Evolutionary conservation across 2,329 filamentous ascomycete genomes (phyloP).

Genomic region (Sporothrix curviconia): DNA sequence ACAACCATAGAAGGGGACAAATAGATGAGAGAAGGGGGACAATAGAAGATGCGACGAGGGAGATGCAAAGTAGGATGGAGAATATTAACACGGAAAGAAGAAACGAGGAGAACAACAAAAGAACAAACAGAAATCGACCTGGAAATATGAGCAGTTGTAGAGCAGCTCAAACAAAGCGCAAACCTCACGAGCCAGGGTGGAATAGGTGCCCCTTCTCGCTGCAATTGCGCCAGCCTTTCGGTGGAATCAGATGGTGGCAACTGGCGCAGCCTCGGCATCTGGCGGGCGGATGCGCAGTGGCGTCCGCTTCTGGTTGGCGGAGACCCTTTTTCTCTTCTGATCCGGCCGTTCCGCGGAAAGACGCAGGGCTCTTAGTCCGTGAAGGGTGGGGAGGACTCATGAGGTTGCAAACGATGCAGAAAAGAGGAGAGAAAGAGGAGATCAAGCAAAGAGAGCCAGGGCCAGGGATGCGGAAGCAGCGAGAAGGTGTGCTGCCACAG

Average conservation of each 20-base stretch:
- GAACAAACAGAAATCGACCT: background rate
- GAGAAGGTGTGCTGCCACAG: too few species aligned
- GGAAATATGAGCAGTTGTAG: background rate
- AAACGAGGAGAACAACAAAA: too few species aligned
- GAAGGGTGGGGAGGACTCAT: too few species aligned
- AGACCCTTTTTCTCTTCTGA: background rate
- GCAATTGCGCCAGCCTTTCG: too few species aligned
- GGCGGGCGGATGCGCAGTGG: too few species aligned
- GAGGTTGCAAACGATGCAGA: too few species aligned
- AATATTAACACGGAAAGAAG: background rate
- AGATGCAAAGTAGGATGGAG: background rate
- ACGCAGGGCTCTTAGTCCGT: background rate
- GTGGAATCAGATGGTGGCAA: background rate
- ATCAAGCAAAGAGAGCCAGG: too few species aligned
- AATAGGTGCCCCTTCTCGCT: background rate
- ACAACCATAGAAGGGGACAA: background rate
- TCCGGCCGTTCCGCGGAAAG: background rate
- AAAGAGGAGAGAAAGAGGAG: background rate
- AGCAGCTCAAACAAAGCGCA: background rate
- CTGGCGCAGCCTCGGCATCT: conserved; percentile 8
- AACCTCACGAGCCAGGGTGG: conserved; percentile 1
- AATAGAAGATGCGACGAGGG: background rate
- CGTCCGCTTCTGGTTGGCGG: too few species aligned
- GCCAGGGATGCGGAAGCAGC: too few species aligned
- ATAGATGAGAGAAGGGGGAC: background rate